A percentile compares a stretch with the other conserved stretches of the same genome.
Conservation (phyloP, 345 rosid genomes). For the Combretum micranthum region DNA sequence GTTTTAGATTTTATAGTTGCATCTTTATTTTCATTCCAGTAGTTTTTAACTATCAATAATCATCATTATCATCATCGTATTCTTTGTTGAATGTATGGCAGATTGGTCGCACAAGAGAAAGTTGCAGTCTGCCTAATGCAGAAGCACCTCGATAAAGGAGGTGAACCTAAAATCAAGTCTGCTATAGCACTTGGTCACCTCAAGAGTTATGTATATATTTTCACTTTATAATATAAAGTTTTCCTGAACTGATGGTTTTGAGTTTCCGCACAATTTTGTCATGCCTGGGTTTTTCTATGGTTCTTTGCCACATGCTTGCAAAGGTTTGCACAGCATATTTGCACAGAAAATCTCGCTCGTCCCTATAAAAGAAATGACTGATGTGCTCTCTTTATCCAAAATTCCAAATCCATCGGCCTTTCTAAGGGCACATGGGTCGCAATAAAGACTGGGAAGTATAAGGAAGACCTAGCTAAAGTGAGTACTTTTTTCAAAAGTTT, state of each 20-base stretch:
- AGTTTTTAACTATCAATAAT: not conserved
- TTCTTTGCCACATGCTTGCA: constrained; percentile 57
- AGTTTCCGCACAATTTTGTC: too few relatives aligned
- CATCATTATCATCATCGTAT: too few relatives aligned
- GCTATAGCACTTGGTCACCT: constrained; percentile 91
- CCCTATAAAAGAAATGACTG: constrained; percentile 94
- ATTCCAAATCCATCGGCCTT: constrained; percentile 85
- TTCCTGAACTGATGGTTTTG: not conserved
- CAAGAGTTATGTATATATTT: constrained; percentile 76
- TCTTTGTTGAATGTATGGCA: constrained; percentile 53
- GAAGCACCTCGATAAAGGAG: constrained; percentile 72
- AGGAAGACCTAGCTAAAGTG: constrained; percentile 96
- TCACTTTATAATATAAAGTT: constrained; percentile 35
- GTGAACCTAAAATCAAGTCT: constrained; percentile 81
- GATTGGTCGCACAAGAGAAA: constrained; percentile 94
- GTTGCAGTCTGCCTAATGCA: constrained; percentile 91
- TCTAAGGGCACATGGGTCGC: constrained; percentile 95
- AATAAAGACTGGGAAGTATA: constrained; percentile 86
- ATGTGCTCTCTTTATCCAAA: constrained; percentile 94
- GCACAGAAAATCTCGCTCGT: constrained; percentile 76
- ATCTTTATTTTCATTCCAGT: constrained; percentile 29
- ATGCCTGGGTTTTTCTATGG: not conserved
- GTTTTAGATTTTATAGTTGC: constrained; percentile 16
- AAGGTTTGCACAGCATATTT: constrained; percentile 75
- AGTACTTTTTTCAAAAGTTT: constrained; percentile 5